Evolutionary conservation across 2,329 filamentous ascomycete genomes (phyloP).

Genomic region (Sporothrix protearum): DNA sequence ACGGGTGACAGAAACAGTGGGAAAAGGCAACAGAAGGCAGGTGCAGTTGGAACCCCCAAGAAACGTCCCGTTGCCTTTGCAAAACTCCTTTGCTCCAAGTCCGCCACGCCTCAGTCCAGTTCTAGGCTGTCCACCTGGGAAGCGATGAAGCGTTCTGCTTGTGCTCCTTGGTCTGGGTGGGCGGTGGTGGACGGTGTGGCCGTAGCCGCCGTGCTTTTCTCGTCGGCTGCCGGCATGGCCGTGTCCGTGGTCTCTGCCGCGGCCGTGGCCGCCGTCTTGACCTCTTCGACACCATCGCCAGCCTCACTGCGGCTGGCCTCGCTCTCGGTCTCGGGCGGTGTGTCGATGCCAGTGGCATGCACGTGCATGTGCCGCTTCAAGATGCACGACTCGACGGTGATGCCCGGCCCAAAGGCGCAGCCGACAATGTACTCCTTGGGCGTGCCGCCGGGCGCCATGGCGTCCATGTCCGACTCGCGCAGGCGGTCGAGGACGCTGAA

Average conservation of each 20-base stretch:
- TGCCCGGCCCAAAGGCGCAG: slow-evolving; percentile 67
- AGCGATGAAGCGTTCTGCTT: slow-evolving; percentile 33
- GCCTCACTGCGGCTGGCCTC: slow-evolving; percentile 44
- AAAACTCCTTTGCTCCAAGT: neutral
- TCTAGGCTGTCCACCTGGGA: slow-evolving; percentile 35
- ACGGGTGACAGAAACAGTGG: neutral
- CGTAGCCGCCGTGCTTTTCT: neutral
- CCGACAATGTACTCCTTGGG: slow-evolving; percentile 59
- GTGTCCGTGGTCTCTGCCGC: neutral
- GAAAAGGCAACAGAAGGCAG: no score
- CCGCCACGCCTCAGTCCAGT: slow-evolving; percentile 31
- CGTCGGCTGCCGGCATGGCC: neutral
- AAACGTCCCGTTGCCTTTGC: neutral
- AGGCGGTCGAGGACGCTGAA: slow-evolving; percentile 63
- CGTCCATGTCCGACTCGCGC: slow-evolving; percentile 58
- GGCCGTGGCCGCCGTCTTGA: neutral
- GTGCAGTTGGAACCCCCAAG: no score
- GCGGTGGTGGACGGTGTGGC: neutral
- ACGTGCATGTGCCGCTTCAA: slow-evolving; percentile 51
- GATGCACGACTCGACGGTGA: slow-evolving; percentile 65
- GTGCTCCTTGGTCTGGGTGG: slow-evolving; percentile 5
- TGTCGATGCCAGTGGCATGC: slow-evolving; percentile 42
- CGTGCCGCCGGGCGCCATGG: slow-evolving; percentile 48
- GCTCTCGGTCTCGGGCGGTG: slow-evolving; percentile 54
- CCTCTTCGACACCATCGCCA: slow-evolving; percentile 36